These are phyloP conservation scores for Ustulina deusta DNA, from an alignment of 2,329 filamentous ascomycete species.

Conservation along the genomic window DNA sequence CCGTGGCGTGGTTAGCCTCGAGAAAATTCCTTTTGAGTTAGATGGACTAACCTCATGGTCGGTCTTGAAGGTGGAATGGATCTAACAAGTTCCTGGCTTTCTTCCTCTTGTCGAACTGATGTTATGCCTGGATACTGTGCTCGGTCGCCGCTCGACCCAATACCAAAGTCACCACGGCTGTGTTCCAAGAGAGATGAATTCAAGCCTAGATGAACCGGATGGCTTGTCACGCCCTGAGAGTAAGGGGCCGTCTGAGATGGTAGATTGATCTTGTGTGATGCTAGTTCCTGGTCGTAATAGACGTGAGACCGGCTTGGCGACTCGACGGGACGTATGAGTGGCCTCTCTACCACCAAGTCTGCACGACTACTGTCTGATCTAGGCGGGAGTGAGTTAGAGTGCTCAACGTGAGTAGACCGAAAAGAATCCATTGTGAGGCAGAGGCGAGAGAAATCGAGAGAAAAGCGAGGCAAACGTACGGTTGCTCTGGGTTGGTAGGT, in stretches of 20 bases:
- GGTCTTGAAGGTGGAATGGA: conserved; percentile 40
- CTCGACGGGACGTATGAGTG: conserved; percentile 41
- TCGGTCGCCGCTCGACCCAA: conserved; percentile 49
- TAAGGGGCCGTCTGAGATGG: conserved; percentile 32
- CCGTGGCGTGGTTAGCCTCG: conserved; percentile 25
- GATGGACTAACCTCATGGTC: conserved; percentile 54
- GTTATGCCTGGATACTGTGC: conserved; percentile 40
- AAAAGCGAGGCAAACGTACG: conserved; percentile 47
- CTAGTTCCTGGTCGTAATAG: conserved; percentile 31
- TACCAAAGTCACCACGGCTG: conserved; percentile 36
- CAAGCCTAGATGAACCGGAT: conserved; percentile 16
- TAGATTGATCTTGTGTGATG: conserved; percentile 20
- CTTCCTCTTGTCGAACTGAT: conserved; percentile 52
- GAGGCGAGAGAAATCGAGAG: conserved; percentile 43
- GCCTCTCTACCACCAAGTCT: conserved; percentile 45
- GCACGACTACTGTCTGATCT: conserved; percentile 51
- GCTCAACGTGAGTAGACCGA: conserved; percentile 46
- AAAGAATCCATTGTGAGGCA: conserved; percentile 48
- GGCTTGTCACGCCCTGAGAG: conserved; percentile 42
- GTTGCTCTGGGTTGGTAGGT: conserved; percentile 29
- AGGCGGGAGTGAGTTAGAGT: conserved; percentile 53
- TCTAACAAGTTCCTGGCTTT: conserved; percentile 47
- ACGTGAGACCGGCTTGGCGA: conserved; percentile 41
- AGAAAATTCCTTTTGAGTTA: conserved; percentile 18
- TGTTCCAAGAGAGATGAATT: conserved; percentile 25